Conservation (phyloP, 768 basidiomycete genomes). For the Podaxis sp. region DNA sequence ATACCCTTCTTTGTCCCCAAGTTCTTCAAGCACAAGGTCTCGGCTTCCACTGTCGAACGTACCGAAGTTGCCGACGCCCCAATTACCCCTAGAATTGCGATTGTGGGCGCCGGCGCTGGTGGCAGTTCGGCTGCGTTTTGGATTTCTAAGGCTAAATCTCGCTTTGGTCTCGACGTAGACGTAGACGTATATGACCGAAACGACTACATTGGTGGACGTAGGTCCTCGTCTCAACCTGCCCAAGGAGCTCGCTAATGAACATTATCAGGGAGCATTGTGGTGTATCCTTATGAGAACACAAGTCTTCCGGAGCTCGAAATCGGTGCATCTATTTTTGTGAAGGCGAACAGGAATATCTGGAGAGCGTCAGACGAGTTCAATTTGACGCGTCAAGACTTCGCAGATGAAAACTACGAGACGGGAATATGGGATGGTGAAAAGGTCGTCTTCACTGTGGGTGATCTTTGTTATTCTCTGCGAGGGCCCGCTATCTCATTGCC, state of each 20-base stretch:
- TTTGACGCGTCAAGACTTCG: constrained; percentile 52
- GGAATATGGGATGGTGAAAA: constrained; percentile 85
- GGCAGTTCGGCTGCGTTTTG: constrained; percentile 85
- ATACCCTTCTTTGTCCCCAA: constrained; percentile 55
- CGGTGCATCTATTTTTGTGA: constrained; percentile 87
- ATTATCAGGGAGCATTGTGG: constrained; percentile 67
- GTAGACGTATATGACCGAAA: constrained; percentile 84
- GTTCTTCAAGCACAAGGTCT: constrained; percentile 44
- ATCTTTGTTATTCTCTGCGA: neutral
- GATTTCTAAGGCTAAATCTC: constrained; percentile 76
- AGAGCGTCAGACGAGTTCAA: constrained; percentile 83
- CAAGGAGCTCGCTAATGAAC: neutral
- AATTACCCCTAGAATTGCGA: constrained; percentile 62
- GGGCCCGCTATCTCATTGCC: constrained; percentile 8
- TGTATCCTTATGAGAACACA: constrained; percentile 68
- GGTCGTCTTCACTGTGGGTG: constrained; percentile 62
- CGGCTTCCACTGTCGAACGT: constrained; percentile 18
- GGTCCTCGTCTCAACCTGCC: constrained; percentile 34
- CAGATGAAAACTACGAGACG: constrained; percentile 48
- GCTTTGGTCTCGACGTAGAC: constrained; percentile 66
- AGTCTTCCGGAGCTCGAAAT: constrained; percentile 70
- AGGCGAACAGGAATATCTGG: constrained; percentile 65
- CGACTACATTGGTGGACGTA: constrained; percentile 81
- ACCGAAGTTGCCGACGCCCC: constrained; percentile 17
- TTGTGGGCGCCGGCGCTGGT: constrained; percentile 89